These are phyloP conservation scores for Triticum monococcum DNA, from an alignment of 176 grass and related monocot genomes.

Conservation along the genomic window DNA sequence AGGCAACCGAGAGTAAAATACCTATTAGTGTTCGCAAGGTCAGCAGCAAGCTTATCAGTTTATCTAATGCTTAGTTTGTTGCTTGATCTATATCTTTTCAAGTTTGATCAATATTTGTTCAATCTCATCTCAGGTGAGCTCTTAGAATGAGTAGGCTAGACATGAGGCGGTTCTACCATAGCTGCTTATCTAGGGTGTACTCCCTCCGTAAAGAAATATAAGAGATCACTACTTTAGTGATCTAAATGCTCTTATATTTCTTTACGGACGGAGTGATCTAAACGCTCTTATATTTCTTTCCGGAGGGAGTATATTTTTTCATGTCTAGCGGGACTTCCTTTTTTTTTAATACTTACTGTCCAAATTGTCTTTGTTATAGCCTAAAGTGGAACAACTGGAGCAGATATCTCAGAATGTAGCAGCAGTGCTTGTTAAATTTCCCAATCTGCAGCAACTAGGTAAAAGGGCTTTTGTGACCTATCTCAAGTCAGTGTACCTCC, in stretches of 20 bases:
- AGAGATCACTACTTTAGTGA: too few species aligned
- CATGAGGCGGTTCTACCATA: not conserved
- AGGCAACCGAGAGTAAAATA: constrained; percentile 75
- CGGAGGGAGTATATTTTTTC: not conserved
- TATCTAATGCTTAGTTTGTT: not conserved
- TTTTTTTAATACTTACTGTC: not conserved
- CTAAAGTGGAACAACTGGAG: constrained; percentile 64
- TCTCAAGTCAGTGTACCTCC: constrained; percentile 65
- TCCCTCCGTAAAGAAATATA: too few species aligned
- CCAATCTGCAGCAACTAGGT: constrained; percentile 71
- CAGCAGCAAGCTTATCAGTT: constrained; percentile 9
- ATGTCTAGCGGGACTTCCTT: constrained; percentile 15
- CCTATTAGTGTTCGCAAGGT: constrained; percentile 65
- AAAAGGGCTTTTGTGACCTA: constrained; percentile 89
- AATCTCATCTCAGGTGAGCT: not conserved
- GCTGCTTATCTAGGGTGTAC: not conserved
- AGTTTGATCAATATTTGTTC: not conserved
- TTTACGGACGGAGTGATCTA: too few species aligned
- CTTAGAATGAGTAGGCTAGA: not conserved
- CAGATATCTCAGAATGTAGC: constrained; percentile 77
- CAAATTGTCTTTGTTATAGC: constrained; percentile 46
- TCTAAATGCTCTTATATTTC: too few species aligned
- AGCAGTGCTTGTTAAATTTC: constrained; percentile 71
- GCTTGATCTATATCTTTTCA: not conserved
- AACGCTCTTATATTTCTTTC: too few species aligned